Conservation (phyloP, 2,329 filamentous ascomycete species). For the Epicoccum sorghinum region DNA sequence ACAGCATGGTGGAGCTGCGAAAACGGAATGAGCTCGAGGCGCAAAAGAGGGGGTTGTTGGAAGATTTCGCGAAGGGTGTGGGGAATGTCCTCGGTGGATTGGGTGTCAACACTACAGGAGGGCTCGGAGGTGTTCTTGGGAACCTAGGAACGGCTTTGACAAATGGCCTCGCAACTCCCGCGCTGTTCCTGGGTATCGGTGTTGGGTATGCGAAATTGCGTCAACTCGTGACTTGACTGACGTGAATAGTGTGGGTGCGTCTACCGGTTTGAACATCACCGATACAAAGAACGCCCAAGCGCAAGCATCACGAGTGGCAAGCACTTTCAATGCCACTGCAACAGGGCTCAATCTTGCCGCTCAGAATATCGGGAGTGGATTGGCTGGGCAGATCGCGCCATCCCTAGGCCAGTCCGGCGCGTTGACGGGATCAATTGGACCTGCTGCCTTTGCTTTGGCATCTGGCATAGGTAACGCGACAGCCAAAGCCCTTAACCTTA, state of each 20-base stretch:
- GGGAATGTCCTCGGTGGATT: conserved; percentile 1
- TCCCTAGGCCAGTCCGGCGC: conserved; percentile 6
- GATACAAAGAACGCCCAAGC: conserved; percentile 21
- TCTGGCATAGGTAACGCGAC: conserved; percentile 38
- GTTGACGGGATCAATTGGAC: conserved; percentile 19
- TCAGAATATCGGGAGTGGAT: conserved; percentile 34
- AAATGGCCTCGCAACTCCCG: conserved; percentile 30
- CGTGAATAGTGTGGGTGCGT: conserved; percentile 30
- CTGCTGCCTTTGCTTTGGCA: conserved; percentile 33
- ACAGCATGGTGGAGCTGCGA: conserved; percentile 22
- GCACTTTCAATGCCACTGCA: conserved; percentile 24
- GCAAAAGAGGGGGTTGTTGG: conserved; percentile 17
- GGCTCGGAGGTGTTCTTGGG: conserved; percentile 19
- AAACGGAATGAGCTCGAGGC: conserved; percentile 1
- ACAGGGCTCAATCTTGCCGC: conserved; percentile 34
- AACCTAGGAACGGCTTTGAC: conserved; percentile 20
- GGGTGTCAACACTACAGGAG: conserved; percentile 19
- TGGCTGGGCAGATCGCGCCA: conserved; percentile 30
- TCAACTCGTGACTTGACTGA: conserved; percentile 10
- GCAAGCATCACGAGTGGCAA: conserved; percentile 28
- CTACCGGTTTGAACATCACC: conserved; percentile 35
- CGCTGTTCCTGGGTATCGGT: conserved; percentile 39
- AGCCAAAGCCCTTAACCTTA: conserved; percentile 33
- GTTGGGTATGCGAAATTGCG: conserved; percentile 26
- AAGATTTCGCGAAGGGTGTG: conserved; percentile 18